These are phyloP conservation scores for Penicillium goetzii DNA, from an alignment of 495 filamentous ascomycete genomes.

Conservation along the genomic window DNA sequence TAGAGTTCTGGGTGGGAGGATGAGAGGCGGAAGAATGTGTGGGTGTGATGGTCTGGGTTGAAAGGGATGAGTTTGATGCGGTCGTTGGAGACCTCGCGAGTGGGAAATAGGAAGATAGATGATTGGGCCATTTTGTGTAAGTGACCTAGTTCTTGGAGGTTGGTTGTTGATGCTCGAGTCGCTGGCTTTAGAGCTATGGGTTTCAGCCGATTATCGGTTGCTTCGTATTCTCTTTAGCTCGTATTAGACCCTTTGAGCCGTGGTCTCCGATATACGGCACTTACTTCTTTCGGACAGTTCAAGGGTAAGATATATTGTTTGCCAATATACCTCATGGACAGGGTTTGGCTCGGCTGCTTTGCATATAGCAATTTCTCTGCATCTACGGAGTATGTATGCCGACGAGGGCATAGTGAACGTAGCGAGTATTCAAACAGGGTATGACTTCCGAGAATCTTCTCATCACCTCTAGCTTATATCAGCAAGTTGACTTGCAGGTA, in stretches of 20 bases:
- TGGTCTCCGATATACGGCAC: not conserved
- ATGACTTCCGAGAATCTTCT: too few relatives aligned
- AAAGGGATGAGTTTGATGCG: constrained; percentile 27
- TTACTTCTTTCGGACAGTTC: not conserved
- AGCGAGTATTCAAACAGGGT: too few relatives aligned
- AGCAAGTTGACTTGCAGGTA: too few relatives aligned
- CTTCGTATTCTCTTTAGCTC: not conserved
- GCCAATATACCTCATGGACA: too few relatives aligned
- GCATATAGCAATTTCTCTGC: too few relatives aligned
- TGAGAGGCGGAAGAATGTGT: constrained; percentile 25
- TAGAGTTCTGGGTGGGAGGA: constrained; percentile 24
- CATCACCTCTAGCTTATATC: too few relatives aligned
- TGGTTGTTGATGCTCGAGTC: not conserved
- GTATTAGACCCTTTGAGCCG: not conserved
- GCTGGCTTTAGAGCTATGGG: not conserved
- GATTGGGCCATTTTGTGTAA: constrained; percentile 14
- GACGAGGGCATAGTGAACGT: too few relatives aligned
- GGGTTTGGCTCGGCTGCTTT: too few relatives aligned
- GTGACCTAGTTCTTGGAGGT: not conserved
- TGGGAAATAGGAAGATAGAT: constrained; percentile 20
- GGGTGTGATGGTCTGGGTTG: constrained; percentile 21
- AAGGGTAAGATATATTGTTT: not conserved
- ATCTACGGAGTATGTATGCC: too few relatives aligned
- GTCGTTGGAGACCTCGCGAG: constrained; percentile 18
- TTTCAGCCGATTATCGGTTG: not conserved